phyloP scores from a whole-genome alignment of 768 basidiomycete genomes.

The Russula earlei region DNA sequence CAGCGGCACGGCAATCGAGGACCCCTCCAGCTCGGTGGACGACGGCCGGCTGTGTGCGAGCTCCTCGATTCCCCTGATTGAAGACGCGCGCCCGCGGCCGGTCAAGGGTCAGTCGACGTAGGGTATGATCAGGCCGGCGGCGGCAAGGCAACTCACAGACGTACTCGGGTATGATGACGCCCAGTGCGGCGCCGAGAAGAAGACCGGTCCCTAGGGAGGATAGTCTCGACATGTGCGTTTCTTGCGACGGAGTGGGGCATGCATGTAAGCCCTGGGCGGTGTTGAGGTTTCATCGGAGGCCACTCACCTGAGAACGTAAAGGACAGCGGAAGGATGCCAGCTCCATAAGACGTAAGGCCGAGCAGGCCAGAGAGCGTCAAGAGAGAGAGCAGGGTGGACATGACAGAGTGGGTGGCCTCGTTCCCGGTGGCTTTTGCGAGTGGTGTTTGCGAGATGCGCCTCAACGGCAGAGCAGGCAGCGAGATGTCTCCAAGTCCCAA shows the following conservation, averaged over 20 bases:
- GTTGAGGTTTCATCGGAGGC: background rate
- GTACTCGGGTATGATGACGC: slow-evolving; percentile 90
- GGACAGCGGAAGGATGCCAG: slow-evolving; percentile 69
- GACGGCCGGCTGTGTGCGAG: slow-evolving; percentile 30
- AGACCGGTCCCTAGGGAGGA: slow-evolving; percentile 70
- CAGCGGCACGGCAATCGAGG: slow-evolving; percentile 54
- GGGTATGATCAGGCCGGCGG: too few species aligned
- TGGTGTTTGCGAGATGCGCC: background rate
- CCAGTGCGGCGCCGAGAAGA: slow-evolving; percentile 80
- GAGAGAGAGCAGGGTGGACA: slow-evolving; percentile 33
- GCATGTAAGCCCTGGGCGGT: background rate
- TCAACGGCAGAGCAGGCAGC: too few species aligned
- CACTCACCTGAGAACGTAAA: slow-evolving; percentile 60
- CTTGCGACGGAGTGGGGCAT: slow-evolving; percentile 21
- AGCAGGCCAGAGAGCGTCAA: slow-evolving; percentile 51
- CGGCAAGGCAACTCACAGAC: slow-evolving; percentile 26
- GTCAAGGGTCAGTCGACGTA: too few species aligned
- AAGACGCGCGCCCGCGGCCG: too few species aligned
- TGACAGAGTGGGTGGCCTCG: slow-evolving; percentile 13
- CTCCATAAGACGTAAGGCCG: slow-evolving; percentile 52
- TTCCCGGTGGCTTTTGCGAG: too few species aligned
- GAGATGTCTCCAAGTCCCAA: too few species aligned
- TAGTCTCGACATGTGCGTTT: slow-evolving; percentile 35
- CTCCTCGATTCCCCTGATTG: slow-evolving; percentile 61
- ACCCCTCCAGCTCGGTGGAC: slow-evolving; percentile 31